Evolutionary conservation across 768 basidiomycete genomes (phyloP).

Genomic region (Scleroderma citrinum): DNA sequence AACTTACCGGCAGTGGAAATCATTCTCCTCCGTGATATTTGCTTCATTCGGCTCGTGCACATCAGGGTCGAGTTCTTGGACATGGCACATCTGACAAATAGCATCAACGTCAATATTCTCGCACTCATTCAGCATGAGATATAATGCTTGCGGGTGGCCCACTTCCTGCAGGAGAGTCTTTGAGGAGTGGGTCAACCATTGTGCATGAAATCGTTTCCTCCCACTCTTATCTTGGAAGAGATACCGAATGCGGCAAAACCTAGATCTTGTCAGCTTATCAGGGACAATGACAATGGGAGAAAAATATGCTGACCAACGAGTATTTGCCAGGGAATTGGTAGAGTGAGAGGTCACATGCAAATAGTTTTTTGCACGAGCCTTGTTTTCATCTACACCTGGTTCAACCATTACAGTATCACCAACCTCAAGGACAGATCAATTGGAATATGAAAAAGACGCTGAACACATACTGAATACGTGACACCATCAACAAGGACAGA

Average conservation of each 20-base stretch:
- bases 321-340: slow-evolving; percentile 50
- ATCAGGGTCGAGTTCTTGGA: slow-evolving; percentile 36
- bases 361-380: slow-evolving; percentile 36
- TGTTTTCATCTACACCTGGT: slow-evolving; percentile 46
- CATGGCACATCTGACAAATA: slow-evolving; percentile 54
- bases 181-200: slow-evolving; percentile 61
- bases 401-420: slow-evolving; percentile 62
- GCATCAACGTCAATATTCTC: slow-evolving; percentile 48
- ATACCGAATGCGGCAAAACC: slow-evolving; percentile 68
- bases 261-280: slow-evolving; percentile 18
- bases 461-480: slow-evolving; percentile 42
- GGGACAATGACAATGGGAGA: too few species aligned
- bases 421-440: slow-evolving; percentile 33
- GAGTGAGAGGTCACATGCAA: slow-evolving; percentile 38
- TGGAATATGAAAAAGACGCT: neutral
- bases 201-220: slow-evolving; percentile 58
- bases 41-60: slow-evolving; percentile 47
- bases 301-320: slow-evolving; percentile 60
- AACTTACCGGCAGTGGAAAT: slow-evolving; percentile 57
- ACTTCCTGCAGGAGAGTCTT: slow-evolving; percentile 63
- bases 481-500: slow-evolving; percentile 53
- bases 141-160: slow-evolving; percentile 57
- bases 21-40: slow-evolving; percentile 30
- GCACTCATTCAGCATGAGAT: slow-evolving; percentile 47
- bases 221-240: slow-evolving; percentile 42